These are phyloP conservation scores for Leishmania tropica DNA, from an alignment of 208 protist species.

Conservation along the genomic window DNA sequence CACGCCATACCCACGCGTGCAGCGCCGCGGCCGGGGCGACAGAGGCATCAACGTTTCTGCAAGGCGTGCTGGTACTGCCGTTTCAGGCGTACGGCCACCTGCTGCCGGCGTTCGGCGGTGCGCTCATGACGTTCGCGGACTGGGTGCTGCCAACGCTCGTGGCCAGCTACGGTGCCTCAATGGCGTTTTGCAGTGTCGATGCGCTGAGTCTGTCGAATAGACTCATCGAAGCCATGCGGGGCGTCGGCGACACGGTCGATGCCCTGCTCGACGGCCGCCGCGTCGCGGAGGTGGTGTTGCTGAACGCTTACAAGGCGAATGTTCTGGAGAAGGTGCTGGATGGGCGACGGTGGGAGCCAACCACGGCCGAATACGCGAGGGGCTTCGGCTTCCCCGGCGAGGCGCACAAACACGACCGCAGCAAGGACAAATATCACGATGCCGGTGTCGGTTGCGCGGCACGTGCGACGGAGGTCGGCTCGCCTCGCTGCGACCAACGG, in stretches of 20 bases:
- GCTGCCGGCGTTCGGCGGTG: constrained; percentile 34
- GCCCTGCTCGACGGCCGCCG: constrained; percentile 42
- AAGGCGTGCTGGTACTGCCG: constrained; percentile 15
- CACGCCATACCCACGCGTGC: constrained; percentile 27
- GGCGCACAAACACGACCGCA: not conserved
- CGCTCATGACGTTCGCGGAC: constrained; percentile 33
- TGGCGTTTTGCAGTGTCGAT: constrained; percentile 21
- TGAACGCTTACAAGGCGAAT: constrained; percentile 79
- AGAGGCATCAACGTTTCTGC: constrained; percentile 18
- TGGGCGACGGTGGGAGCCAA: constrained; percentile 53
- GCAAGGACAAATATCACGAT: not conserved
- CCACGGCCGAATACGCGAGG: constrained; percentile 22
- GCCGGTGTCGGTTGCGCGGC: not conserved
- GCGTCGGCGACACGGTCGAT: constrained; percentile 36
- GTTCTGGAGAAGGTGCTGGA: constrained; percentile 58
- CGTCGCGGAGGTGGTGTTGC: constrained; percentile 61
- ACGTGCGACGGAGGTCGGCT: not conserved
- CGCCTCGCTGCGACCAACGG: not conserved
- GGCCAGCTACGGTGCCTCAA: constrained; percentile 38
- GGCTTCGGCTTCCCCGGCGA: not conserved
- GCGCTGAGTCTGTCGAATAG: constrained; percentile 27
- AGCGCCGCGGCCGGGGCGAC: constrained; percentile 15
- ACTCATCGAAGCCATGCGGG: constrained; percentile 47
- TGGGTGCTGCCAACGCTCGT: constrained; percentile 48
- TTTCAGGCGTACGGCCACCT: constrained; percentile 34